These are phyloP conservation scores for Cercospora sp. DNA, from an alignment of 2,329 filamentous ascomycete genomes.

Conservation along the genomic window DNA sequence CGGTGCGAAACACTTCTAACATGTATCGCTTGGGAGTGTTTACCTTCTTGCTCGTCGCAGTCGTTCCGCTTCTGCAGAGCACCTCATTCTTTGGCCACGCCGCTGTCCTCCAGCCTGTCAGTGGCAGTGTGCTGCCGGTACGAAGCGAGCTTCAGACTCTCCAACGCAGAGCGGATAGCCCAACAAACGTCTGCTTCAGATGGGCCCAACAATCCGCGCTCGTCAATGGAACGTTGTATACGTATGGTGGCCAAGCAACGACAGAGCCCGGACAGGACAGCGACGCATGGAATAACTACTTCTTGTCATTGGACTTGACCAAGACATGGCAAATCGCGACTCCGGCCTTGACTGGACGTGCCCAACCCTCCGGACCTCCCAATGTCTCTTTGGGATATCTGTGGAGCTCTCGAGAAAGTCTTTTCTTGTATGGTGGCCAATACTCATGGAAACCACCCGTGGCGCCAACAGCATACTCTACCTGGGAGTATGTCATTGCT, in stretches of 20 bases:
- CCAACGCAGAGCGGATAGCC: conserved; percentile 40
- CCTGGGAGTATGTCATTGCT: conserved; percentile 69
- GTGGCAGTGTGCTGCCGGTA: conserved; percentile 33
- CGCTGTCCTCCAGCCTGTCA: conserved; percentile 34
- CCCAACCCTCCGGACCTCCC: conserved; percentile 67
- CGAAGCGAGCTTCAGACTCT: conserved; percentile 20
- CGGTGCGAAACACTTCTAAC: conserved; percentile 24
- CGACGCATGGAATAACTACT: conserved; percentile 75
- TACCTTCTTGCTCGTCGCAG: conserved; percentile 31
- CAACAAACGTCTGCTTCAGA: conserved; percentile 61
- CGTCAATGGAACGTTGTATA: conserved; percentile 73
- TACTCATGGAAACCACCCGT: conserved; percentile 64
- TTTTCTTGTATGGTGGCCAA: conserved; percentile 74
- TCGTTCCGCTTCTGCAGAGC: conserved; percentile 34
- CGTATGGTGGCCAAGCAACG: conserved; percentile 71
- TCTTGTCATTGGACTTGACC: conserved; percentile 70
- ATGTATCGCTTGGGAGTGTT: conserved; percentile 33
- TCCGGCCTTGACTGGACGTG: conserved; percentile 62
- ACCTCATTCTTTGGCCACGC: conserved; percentile 28
- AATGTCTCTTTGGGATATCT: conserved; percentile 71
- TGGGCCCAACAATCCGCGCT: conserved; percentile 68
- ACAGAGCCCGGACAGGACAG: conserved; percentile 57
- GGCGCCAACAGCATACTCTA: conserved; percentile 59
- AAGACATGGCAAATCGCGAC: conserved; percentile 68
- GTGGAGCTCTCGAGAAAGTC: conserved; percentile 69